phyloP scores from a whole-genome alignment of 1,284 basidiomycete genomes.

The Tilletia caries region DNA sequence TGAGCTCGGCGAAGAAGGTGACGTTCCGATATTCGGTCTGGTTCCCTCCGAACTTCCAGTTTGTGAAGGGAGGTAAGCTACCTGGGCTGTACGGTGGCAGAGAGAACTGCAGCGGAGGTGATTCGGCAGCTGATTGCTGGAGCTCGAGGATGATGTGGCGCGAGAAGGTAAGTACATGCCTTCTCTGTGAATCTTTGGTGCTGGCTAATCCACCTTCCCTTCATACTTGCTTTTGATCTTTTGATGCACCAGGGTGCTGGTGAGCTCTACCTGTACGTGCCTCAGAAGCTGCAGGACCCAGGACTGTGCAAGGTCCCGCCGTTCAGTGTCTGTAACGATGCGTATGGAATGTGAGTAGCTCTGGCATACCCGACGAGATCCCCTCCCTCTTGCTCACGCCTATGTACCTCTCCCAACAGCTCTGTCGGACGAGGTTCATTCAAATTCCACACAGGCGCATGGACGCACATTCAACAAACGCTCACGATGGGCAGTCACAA shows the following conservation, averaged over 20 bases:
- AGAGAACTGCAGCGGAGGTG: conserved; percentile 55
- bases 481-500: conserved; percentile 18
- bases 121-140: conserved; percentile 54
- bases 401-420: not conserved
- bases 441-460: conserved; percentile 16
- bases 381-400: not conserved
- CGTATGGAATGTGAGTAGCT: conserved; percentile 27
- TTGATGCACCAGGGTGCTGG: conserved; percentile 27
- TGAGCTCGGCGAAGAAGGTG: conserved; percentile 1
- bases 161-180: conserved; percentile 18
- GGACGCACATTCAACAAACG: conserved; percentile 32
- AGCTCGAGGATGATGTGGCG: conserved; percentile 56
- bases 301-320: conserved; percentile 24
- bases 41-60: conserved; percentile 23
- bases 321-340: conserved; percentile 24
- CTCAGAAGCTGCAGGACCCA: conserved; percentile 26
- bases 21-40: conserved; percentile 17
- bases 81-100: conserved; percentile 51
- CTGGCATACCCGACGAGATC: not conserved
- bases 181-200: too few species aligned
- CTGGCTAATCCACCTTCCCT: too few species aligned
- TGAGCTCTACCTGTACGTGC: conserved; percentile 61
- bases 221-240: not conserved
- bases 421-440: conserved; percentile 33
- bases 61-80: conserved; percentile 40